These are phyloP conservation scores for Venturia effusa DNA, from an alignment of 2,329 filamentous ascomycete species.

Conservation along the genomic window DNA sequence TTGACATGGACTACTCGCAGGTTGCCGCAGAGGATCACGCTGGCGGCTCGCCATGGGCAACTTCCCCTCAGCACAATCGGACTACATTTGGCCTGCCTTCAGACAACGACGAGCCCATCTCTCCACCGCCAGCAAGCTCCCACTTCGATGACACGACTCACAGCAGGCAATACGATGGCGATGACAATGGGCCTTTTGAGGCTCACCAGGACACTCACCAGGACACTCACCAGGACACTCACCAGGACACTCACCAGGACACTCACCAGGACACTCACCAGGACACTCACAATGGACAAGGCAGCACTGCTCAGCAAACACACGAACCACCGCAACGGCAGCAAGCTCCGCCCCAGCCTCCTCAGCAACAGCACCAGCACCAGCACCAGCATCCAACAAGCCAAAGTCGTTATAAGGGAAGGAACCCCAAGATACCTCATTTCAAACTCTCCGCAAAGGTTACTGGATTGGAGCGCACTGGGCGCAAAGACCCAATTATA, in stretches of 20 bases:
- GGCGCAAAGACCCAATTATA: conserved; percentile 89
- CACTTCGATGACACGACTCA: conserved; percentile 26
- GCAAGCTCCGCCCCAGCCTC: conserved; percentile 23
- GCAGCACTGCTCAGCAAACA: background rate
- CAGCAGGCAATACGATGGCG: conserved; percentile 9
- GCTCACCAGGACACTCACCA: conserved; percentile 2
- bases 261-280: conserved; percentile 1
- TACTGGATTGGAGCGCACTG: conserved; percentile 81
- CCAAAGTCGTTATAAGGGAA: conserved; percentile 27
- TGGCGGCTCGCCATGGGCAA: conserved; percentile 54
- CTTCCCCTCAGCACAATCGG: conserved; percentile 43
- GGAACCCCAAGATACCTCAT: conserved; percentile 36
- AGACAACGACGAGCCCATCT: conserved; percentile 11
- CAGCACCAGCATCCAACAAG: background rate
- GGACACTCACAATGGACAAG: conserved; percentile 12
- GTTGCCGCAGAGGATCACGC: conserved; percentile 48
- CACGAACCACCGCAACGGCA: conserved; percentile 24
- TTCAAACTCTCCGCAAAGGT: conserved; percentile 92
- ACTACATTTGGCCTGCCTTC: conserved; percentile 24
- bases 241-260: conserved; percentile 7
- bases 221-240: conserved; percentile 7
- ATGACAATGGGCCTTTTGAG: background rate
- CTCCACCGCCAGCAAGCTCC: conserved; percentile 30
- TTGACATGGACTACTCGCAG: conserved; percentile 55
- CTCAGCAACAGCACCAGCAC: conserved; percentile 13